Conservation (phyloP, 2,329 filamentous ascomycete genomes). For the Eurotiales sp. region DNA sequence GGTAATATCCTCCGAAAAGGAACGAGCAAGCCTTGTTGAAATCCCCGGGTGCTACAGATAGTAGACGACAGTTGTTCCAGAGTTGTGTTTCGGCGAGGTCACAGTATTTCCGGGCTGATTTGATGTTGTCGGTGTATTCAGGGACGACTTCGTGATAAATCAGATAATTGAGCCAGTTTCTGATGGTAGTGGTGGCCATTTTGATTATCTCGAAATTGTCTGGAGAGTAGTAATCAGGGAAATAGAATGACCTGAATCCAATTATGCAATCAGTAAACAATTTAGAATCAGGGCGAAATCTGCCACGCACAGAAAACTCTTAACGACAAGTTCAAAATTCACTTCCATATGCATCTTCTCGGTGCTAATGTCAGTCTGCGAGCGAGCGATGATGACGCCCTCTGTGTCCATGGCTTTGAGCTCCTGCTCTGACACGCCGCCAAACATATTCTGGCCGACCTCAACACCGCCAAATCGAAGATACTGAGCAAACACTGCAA, state of each 20-base stretch:
- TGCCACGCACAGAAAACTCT: slow-evolving; percentile 68
- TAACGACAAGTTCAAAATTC: slow-evolving; percentile 74
- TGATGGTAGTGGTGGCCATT: slow-evolving; percentile 64
- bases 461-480: slow-evolving; percentile 80
- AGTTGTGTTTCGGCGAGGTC: slow-evolving; percentile 65
- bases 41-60: slow-evolving; percentile 61
- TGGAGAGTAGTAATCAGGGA: slow-evolving; percentile 56
- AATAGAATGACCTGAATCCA: slow-evolving; percentile 51
- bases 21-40: slow-evolving; percentile 76
- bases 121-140: slow-evolving; percentile 68
- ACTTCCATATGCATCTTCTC: slow-evolving; percentile 67
- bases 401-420: slow-evolving; percentile 59
- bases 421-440: slow-evolving; percentile 58
- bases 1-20: slow-evolving; percentile 59
- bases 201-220: slow-evolving; percentile 52
- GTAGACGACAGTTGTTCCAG: slow-evolving; percentile 53
- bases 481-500: slow-evolving; percentile 71
- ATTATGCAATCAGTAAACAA: too few relatives aligned
- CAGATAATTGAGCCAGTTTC: slow-evolving; percentile 86
- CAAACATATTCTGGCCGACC: slow-evolving; percentile 58
- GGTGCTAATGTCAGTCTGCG: slow-evolving; percentile 43
- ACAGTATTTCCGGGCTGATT: slow-evolving; percentile 64
- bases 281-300: too few relatives aligned
- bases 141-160: slow-evolving; percentile 80
- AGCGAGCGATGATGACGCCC: slow-evolving; percentile 62